Evolutionary conservation across 805 yeast genomes (phyloP).

Genomic region (Schizosaccharomyces osmophilus): DNA sequence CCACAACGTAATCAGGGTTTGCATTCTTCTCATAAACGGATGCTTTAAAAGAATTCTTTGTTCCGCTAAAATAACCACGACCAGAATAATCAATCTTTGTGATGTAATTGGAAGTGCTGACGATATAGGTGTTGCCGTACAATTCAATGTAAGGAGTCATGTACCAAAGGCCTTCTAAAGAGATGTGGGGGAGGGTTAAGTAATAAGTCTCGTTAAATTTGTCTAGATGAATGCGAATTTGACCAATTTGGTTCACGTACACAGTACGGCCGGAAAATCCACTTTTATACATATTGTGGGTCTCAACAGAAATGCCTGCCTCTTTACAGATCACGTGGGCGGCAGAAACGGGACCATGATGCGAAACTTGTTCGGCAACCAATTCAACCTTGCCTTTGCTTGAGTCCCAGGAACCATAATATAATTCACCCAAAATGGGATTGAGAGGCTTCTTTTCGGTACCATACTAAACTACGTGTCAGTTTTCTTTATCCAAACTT

Average conservation of each 20-base stretch:
- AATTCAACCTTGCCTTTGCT: constrained; percentile 37
- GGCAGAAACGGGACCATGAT: constrained; percentile 92
- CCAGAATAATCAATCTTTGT: constrained; percentile 64
- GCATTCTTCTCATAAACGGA: constrained; percentile 31
- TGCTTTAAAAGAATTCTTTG: constrained; percentile 79
- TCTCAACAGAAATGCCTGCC: constrained; percentile 47
- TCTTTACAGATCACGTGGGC: constrained; percentile 56
- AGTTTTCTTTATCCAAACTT: constrained; percentile 26
- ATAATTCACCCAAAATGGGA: constrained; percentile 87
- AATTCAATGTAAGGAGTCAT: constrained; percentile 89
- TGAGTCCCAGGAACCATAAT: constrained; percentile 62
- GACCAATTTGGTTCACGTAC: constrained; percentile 78
- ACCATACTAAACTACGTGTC: not conserved
- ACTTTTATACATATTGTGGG: constrained; percentile 74
- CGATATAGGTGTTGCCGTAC: constrained; percentile 70
- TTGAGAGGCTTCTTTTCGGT: constrained; percentile 17
- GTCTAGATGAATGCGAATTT: constrained; percentile 38
- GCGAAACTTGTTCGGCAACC: constrained; percentile 85
- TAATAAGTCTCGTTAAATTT: constrained; percentile 42
- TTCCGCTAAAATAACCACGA: constrained; percentile 85
- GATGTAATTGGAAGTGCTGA: constrained; percentile 52
- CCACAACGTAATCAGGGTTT: constrained; percentile 18
- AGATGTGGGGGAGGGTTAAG: constrained; percentile 79
- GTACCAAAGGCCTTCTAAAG: constrained; percentile 74
- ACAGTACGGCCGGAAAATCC: constrained; percentile 49